Evolutionary conservation across 2,329 filamentous ascomycete genomes (phyloP).

Genomic region (Aureobasidium vineae): DNA sequence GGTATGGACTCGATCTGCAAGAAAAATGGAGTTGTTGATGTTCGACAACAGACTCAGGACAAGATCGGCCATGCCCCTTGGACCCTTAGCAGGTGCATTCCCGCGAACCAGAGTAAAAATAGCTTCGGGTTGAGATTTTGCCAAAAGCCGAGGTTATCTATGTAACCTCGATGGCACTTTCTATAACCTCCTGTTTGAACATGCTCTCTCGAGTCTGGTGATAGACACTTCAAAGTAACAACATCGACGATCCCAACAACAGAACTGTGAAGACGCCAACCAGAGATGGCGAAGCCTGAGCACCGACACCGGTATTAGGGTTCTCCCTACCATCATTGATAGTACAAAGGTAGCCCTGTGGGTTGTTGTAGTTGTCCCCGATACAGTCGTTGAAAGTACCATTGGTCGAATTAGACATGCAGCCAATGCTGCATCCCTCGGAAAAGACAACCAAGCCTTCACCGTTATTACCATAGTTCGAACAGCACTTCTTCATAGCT

Average conservation of each 20-base stretch:
- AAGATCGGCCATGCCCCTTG: neutral
- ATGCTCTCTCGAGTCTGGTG: too few species aligned
- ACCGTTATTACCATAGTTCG: neutral
- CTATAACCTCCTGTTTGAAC: too few species aligned
- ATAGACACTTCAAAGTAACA: too few species aligned
- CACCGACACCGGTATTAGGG: neutral
- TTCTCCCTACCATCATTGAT: neutral
- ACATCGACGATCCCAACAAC: neutral
- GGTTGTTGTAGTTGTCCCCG: neutral
- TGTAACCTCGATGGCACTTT: neutral
- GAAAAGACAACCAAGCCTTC: neutral
- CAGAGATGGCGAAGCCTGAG: neutral
- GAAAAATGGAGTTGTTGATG: conserved; percentile 4
- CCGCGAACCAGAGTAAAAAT: neutral
- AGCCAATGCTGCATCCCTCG: neutral
- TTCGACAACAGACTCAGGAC: neutral
- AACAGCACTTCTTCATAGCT: neutral
- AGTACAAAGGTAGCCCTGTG: neutral
- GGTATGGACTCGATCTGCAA: neutral
- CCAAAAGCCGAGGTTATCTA: neutral
- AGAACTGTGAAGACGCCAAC: neutral
- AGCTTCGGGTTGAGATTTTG: neutral
- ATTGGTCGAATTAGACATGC: neutral
- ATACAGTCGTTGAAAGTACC: neutral
- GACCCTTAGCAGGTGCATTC: neutral